Percentiles rank a stretch among this genome's conserved stretches.
Conservation (phyloP, 129 eudicot species). For the Rutidosis leptorrhynchoides region DNA sequence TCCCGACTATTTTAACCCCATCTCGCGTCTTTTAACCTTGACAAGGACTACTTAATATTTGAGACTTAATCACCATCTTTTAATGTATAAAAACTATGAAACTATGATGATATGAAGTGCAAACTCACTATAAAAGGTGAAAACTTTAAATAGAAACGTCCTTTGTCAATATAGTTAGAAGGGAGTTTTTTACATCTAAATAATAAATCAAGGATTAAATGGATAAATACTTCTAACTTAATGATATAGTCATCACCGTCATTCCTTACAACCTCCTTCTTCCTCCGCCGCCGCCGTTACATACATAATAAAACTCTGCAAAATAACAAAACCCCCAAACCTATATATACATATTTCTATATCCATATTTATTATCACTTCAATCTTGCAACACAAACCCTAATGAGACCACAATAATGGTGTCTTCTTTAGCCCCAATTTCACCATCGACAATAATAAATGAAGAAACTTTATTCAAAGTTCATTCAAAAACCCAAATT, state of each 20-base stretch:
- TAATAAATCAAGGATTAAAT: not conserved
- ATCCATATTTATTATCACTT: not conserved
- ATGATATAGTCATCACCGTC: constrained; percentile 20
- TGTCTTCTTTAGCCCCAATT: constrained; percentile 15
- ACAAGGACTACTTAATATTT: no score
- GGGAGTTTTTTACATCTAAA: not conserved
- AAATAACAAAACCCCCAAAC: constrained; percentile 4
- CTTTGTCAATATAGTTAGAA: no score
- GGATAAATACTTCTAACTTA: not conserved
- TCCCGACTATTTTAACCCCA: no score
- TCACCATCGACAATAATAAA: constrained; percentile 14
- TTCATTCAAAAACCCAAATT: constrained; percentile 23
- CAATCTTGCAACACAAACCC: constrained; percentile 17
- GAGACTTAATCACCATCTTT: no score
- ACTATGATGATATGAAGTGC: no score
- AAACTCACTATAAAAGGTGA: constrained; percentile 3
- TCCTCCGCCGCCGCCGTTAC: constrained; percentile 22
- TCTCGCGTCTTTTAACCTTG: no score
- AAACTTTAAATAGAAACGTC: constrained; percentile 10
- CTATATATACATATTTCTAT: not conserved
- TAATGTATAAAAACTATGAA: no score
- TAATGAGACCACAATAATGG: constrained; percentile 31
- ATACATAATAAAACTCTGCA: not conserved
- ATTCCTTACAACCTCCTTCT: not conserved
- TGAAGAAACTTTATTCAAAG: constrained; percentile 24